Conservation (phyloP, 176 grass and related monocot species). For the Triticum timopheevii region DNA sequence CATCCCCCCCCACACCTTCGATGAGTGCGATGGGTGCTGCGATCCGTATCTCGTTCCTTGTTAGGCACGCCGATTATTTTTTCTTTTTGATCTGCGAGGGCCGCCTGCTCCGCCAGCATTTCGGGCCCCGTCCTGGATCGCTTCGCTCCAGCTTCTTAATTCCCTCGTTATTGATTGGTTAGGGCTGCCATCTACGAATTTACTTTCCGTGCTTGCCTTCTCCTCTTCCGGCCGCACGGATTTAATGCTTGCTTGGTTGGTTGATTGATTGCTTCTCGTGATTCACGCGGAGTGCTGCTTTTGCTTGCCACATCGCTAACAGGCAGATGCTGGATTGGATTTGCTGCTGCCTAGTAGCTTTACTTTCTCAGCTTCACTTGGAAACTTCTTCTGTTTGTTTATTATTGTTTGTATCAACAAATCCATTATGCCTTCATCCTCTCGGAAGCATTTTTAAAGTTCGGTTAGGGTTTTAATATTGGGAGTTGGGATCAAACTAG, state of each 20-base stretch:
- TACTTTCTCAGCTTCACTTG: background rate
- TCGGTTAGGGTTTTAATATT: background rate
- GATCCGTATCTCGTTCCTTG: slow-evolving; percentile 5
- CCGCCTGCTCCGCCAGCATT: background rate
- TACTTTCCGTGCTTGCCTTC: slow-evolving; percentile 12
- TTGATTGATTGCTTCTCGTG: background rate
- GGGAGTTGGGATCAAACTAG: slow-evolving; percentile 16
- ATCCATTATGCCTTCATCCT: background rate
- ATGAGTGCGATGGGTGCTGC: background rate
- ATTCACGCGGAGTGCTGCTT: background rate
- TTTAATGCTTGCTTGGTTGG: background rate
- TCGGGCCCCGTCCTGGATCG: background rate
- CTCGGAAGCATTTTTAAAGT: background rate
- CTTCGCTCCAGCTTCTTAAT: background rate
- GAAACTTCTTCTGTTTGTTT: background rate
- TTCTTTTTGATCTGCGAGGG: background rate
- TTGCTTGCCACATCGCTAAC: background rate
- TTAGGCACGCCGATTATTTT: background rate
- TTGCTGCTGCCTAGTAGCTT: background rate
- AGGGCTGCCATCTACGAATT: background rate
- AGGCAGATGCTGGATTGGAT: background rate
- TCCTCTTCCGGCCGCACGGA: background rate
- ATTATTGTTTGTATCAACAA: background rate
- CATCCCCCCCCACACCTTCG: background rate
- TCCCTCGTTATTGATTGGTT: background rate